Conservation (phyloP, 164 flowering plant species). For the Chimonanthus salicifolius region DNA sequence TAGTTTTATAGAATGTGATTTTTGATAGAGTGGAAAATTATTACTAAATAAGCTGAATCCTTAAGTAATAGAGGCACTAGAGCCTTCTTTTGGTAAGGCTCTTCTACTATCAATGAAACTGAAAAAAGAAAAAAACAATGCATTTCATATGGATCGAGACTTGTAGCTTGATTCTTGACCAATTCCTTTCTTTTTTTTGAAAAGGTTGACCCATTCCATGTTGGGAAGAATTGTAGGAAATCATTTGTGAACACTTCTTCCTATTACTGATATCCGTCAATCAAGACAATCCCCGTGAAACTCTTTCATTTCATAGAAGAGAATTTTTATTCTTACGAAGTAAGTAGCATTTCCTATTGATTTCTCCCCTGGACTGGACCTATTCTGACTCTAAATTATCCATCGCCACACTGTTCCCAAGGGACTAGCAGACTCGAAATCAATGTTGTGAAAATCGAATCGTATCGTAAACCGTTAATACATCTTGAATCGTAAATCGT, state of each 20-base stretch:
- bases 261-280: constrained; percentile 1
- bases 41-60: too few relatives aligned
- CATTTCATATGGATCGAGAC: not conserved
- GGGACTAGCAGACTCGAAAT: constrained; percentile 13
- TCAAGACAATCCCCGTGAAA: constrained; percentile 1
- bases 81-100: too few relatives aligned
- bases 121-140: not conserved
- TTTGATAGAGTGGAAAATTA: too few relatives aligned
- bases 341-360: constrained; percentile 8
- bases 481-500: too few relatives aligned
- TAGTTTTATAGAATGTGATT: too few relatives aligned
- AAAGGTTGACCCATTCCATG: not conserved
- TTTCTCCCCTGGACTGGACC: constrained; percentile 7
- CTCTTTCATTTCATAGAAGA: constrained; percentile 1
- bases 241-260: not conserved
- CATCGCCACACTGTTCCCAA: not conserved
- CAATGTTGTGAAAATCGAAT: too few relatives aligned
- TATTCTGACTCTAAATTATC: constrained; percentile 7
- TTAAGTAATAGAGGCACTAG: too few relatives aligned
- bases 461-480: too few relatives aligned
- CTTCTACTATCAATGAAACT: not conserved
- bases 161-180: not conserved
- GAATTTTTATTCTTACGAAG: constrained; percentile 1
- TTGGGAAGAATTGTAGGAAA: constrained; percentile 2
- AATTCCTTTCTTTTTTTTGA: not conserved